These are phyloP conservation scores for Silene conica DNA, from an alignment of 148 eudicot genomes.

Conservation along the genomic window DNA sequence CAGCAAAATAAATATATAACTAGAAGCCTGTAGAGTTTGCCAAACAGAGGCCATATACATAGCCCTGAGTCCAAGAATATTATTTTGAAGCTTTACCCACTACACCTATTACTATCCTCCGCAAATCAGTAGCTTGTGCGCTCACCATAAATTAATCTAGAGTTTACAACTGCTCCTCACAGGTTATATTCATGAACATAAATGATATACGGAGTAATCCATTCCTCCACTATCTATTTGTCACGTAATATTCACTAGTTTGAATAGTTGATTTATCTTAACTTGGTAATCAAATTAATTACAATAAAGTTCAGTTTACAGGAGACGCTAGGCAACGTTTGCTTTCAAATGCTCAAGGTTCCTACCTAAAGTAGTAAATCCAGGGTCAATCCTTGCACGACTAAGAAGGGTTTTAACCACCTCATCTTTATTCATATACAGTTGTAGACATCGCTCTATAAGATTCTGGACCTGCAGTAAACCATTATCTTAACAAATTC, in stretches of 20 bases:
- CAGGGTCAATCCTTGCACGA: slow-evolving; percentile 95
- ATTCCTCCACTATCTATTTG: neutral
- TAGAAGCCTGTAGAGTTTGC: neutral
- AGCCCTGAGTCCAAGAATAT: neutral
- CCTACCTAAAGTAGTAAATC: slow-evolving; percentile 86
- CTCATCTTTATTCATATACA: slow-evolving; percentile 92
- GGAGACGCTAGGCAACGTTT: neutral
- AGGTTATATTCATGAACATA: neutral
- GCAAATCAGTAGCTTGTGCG: neutral
- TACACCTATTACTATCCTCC: neutral
- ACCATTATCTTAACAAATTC: slow-evolving; percentile 10
- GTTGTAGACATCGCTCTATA: slow-evolving; percentile 83
- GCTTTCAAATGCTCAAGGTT: slow-evolving; percentile 10
- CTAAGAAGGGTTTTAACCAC: slow-evolving; percentile 86
- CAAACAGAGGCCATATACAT: neutral
- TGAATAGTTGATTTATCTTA: neutral
- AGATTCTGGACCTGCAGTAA: slow-evolving; percentile 81
- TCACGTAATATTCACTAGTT: neutral
- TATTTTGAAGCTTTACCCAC: neutral
- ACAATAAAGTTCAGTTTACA: neutral
- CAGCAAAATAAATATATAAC: neutral
- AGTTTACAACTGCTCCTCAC: neutral
- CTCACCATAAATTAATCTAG: neutral
- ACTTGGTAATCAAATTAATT: slow-evolving; percentile 3
- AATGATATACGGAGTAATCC: neutral